Base-by-base conservation (phyloP, 2,329 filamentous ascomycete species). In the Aureobasidium zeae region DNA sequence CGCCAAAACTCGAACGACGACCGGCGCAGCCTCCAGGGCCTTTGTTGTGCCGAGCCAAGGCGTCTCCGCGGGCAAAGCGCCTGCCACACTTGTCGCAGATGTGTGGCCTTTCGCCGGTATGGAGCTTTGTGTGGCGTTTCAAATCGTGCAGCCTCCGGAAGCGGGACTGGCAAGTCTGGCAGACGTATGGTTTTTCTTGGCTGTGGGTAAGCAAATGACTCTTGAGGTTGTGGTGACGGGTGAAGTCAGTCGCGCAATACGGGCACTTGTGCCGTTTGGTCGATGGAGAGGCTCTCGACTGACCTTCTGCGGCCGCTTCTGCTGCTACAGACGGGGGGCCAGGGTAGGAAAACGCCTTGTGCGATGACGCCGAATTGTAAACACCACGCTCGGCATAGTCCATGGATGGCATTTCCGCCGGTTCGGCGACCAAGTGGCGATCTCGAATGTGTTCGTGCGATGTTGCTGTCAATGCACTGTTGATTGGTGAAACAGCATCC, bases 141-240 rank as follows among this genome's bases (percentile, higher is more conserved):
- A 98, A 67, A 58, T 98, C 91, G 60, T 98, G 91, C 39, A 96
- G 71, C 51, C 91, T 79, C 44, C 91, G 78, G 64, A 98, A 98
- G 41, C 89, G 80, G 63, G 91, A 85, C 54, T 89, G 78, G 61
- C 91, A 98, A n/a, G 85, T 86, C 49, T 86, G 81, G 60, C 91
- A 98, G 20, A 91, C 77, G 58, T 91, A 98, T 0, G 91, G 91
- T 65, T 98, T 98, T 63, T 98, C 91, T 70, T 98, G 89, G 57
- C 88, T 95, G 63, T 96, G 91, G 0, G 91, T 96, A 59, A 98
- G 76, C 46, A 98, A 74, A 66, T 98, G 91, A 54, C 87, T 95
- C 67, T 96, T 98, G 20, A 96, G 75, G 57, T 98, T 96, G 61
- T 96, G 91, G 60, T 96, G 91, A 32, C 91, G 79, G 20, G 91